Evolutionary conservation across 306 rosid species (phyloP).

Genomic region (Sesbania bispinosa): DNA sequence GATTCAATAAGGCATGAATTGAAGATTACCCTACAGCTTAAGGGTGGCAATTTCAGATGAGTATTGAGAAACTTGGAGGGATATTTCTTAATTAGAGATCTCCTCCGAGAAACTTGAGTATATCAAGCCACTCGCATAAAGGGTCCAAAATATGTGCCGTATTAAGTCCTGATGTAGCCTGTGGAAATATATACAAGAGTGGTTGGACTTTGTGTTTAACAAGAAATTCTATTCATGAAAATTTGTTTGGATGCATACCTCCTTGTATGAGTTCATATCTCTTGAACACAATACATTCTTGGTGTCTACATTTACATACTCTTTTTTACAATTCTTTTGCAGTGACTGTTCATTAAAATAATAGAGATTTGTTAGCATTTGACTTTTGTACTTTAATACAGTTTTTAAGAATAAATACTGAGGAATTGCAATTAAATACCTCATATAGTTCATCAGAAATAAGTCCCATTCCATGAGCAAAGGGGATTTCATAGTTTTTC

Average conservation of each 20-base stretch:
- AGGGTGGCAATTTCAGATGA: slow-evolving; percentile 18
- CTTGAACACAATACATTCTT: slow-evolving; percentile 30
- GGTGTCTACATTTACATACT: slow-evolving; percentile 22
- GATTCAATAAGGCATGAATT: no score
- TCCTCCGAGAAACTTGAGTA: background rate
- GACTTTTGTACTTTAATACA: no score
- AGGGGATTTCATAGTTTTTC: background rate
- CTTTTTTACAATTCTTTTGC: slow-evolving; percentile 39
- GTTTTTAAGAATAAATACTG: background rate
- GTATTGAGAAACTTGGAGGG: background rate
- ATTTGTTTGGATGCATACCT: slow-evolving; percentile 22
- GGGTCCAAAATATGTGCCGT: slow-evolving; percentile 30
- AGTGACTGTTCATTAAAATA: slow-evolving; percentile 32
- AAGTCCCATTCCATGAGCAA: slow-evolving; percentile 52
- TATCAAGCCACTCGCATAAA: background rate
- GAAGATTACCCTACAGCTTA: slow-evolving; percentile 36
- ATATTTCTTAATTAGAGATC: slow-evolving; percentile 13
- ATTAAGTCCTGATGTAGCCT: slow-evolving; percentile 31
- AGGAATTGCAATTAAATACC: slow-evolving; percentile 21
- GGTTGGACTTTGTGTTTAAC: background rate
- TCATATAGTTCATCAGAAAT: slow-evolving; percentile 56
- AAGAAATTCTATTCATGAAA: no score
- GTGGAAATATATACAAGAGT: background rate
- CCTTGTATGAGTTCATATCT: background rate
- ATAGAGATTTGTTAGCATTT: background rate